Evolutionary conservation across 1,139 yeast species (phyloP), one percentile per base, ranked within the genome.

Genomic region (Geotrichum australiense): DNA sequence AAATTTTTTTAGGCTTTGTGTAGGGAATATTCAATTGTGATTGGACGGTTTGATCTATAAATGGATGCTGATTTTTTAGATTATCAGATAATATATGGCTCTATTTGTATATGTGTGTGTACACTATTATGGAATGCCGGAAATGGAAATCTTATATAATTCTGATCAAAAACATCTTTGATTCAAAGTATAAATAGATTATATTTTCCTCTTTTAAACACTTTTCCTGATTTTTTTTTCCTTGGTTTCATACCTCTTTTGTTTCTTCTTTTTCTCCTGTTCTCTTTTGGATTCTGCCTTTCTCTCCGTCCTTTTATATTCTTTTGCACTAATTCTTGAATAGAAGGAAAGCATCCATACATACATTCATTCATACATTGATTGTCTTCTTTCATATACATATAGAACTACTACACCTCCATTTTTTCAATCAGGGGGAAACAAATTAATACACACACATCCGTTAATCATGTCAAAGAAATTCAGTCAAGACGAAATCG

Each of bases 401-500:
- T 7, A 23, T 7, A 23, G 7, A 23, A 8, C 11, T 23, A 23
- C 15, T 19, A 10, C 22, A 10, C 12, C 35, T 31, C 20, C 7
- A 8, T 18, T 10, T 18, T 8, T 31, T 6, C 5, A 25, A 6
- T n/a, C n/a, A n/a, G n/a, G n/a, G n/a, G n/a, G n/a, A n/a, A n/a
- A n/a, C n/a, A n/a, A n/a, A n/a, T 25, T 12, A 14, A 23, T 15
- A 11, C 30, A 23, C 30, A 3, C 7, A 12, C 8, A 11, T 14
- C 2, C 4, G 27, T 19, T 5, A 14, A 30, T 14, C 4, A 28
- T 25, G 39, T 16, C 23, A 12, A 27, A 31, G 14, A 40, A 39
- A 22, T 37, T 73, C 43, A 60, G 68, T 23, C 81, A 73, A 55
- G 65, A 66, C 40, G 86, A 79, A 54, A 73, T 79, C 37, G 70